A percentile compares a stretch with the other conserved stretches of the same genome.
Evolutionary conservation across 2,329 filamentous ascomycete species (phyloP).

Genomic region (Hypoxylon sp.): DNA sequence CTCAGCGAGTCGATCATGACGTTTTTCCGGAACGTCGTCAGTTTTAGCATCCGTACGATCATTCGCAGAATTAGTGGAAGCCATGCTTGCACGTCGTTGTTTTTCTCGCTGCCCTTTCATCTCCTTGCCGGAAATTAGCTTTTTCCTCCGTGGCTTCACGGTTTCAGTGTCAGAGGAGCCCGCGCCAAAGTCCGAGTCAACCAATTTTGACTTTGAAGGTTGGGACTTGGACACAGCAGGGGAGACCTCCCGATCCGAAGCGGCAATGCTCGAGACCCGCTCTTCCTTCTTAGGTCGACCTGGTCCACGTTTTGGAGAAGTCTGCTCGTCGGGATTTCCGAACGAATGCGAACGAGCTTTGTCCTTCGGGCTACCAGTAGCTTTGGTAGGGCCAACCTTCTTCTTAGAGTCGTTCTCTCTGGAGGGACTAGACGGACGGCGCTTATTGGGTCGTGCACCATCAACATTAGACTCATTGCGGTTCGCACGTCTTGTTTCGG

Average conservation of each 20-base stretch:
- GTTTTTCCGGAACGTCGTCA: conserved; percentile 61
- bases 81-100: conserved; percentile 66
- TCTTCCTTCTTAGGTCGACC: conserved; percentile 66
- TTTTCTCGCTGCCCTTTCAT: conserved; percentile 67
- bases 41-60: conserved; percentile 60
- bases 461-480: conserved; percentile 59
- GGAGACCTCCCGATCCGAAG: conserved; percentile 63
- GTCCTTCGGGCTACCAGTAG: conserved; percentile 57
- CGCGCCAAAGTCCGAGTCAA: conserved; percentile 62
- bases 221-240: conserved; percentile 57
- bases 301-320: conserved; percentile 60
- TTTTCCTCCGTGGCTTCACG: conserved; percentile 67
- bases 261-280: conserved; percentile 55
- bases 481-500: conserved; percentile 53
- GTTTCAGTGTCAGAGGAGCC: conserved; percentile 66
- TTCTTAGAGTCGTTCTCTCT: conserved; percentile 57
- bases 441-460: conserved; percentile 52
- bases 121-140: conserved; percentile 70
- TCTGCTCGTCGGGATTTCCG: conserved; percentile 56
- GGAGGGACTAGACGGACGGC: conserved; percentile 59
- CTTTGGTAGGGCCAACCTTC: conserved; percentile 50
- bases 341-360: conserved; percentile 57
- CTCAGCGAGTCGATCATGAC: conserved; percentile 55
- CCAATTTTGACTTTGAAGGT: conserved; percentile 58
- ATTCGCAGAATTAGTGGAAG: conserved; percentile 63